Evolutionary conservation across 192 early-diverging fungal species (phyloP).

Genomic region (Podila clonocystis): DNA sequence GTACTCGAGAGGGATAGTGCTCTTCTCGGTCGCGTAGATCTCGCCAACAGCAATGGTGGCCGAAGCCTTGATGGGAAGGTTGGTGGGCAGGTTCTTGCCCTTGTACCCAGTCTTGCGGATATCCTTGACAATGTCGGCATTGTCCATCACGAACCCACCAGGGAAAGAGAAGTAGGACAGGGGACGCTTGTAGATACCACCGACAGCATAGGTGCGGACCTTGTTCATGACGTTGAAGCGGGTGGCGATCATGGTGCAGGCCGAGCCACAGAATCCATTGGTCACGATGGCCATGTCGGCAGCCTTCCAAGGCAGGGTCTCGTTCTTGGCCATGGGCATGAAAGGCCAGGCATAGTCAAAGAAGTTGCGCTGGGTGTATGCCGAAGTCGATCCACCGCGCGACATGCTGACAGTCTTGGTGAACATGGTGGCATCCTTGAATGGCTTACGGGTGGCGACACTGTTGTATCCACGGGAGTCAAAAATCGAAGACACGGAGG

Average conservation of each 20-base stretch:
- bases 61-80: constrained; percentile 9
- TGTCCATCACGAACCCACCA: constrained; percentile 52
- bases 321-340: constrained; percentile 41
- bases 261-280: constrained; percentile 53
- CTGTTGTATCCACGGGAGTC: constrained; percentile 22
- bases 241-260: constrained; percentile 48
- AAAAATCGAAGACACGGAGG: constrained; percentile 21
- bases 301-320: constrained; percentile 47
- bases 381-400: constrained; percentile 22
- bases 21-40: constrained; percentile 44
- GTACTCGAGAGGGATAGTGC: constrained; percentile 37
- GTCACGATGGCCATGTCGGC: constrained; percentile 49
- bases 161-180: constrained; percentile 51
- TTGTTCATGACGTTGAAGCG: constrained; percentile 45
- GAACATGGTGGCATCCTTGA: constrained; percentile 42
- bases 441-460: constrained; percentile 12
- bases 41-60: constrained; percentile 26
- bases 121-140: constrained; percentile 20
- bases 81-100: constrained; percentile 7
- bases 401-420: constrained; percentile 25
- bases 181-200: constrained; percentile 34
- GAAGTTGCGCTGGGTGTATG: constrained; percentile 34
- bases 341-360: constrained; percentile 35
- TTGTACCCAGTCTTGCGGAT: constrained; percentile 19
- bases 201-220: constrained; percentile 48